Conservation (phyloP, 2,329 filamentous ascomycete genomes). For the Claviceps purpurea region DNA sequence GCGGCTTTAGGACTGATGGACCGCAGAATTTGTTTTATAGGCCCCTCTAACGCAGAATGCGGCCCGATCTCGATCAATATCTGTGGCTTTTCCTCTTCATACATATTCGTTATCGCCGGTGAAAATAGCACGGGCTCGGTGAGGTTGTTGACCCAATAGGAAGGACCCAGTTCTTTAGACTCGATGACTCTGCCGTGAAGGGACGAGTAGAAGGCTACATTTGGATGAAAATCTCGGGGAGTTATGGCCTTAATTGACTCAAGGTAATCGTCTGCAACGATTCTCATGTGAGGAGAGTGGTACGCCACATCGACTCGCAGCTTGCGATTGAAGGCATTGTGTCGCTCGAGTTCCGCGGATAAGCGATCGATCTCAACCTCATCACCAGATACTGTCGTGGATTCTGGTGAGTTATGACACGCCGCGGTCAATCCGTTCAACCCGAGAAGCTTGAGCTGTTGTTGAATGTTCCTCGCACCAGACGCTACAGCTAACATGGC, state of each 20-base stretch:
- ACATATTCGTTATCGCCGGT: conserved; percentile 16
- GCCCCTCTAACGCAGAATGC: conserved; percentile 34
- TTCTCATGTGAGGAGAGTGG: conserved; percentile 41
- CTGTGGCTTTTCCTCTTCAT: conserved; percentile 13
- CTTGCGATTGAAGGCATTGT: conserved; percentile 32
- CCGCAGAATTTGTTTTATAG: conserved; percentile 37
- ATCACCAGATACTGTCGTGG: conserved; percentile 37
- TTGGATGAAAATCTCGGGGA: conserved; percentile 13
- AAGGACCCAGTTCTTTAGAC: conserved; percentile 20
- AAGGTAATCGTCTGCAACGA: conserved; percentile 34
- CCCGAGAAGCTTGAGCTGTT: conserved; percentile 18
- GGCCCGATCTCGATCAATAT: conserved; percentile 32
- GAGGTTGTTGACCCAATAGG: conserved; percentile 34
- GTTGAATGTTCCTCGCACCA: conserved; percentile 27
- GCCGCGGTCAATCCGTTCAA: conserved; percentile 15
- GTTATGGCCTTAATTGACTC: conserved; percentile 15
- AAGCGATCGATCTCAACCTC: conserved; percentile 29
- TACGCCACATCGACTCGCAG: conserved; percentile 38
- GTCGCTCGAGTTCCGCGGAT: conserved; percentile 22
- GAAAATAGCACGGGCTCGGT: conserved; percentile 30
- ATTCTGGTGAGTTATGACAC: conserved; percentile 39
- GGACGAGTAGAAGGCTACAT: conserved; percentile 31
- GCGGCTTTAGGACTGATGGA: conserved; percentile 26
- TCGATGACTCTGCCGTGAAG: conserved; percentile 25
- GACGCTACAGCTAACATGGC: conserved; percentile 44